Evolutionary conservation across 495 filamentous ascomycete species (phyloP), one percentile per base, ranked within the genome.

Genomic region (Penicillium malachiteum): DNA sequence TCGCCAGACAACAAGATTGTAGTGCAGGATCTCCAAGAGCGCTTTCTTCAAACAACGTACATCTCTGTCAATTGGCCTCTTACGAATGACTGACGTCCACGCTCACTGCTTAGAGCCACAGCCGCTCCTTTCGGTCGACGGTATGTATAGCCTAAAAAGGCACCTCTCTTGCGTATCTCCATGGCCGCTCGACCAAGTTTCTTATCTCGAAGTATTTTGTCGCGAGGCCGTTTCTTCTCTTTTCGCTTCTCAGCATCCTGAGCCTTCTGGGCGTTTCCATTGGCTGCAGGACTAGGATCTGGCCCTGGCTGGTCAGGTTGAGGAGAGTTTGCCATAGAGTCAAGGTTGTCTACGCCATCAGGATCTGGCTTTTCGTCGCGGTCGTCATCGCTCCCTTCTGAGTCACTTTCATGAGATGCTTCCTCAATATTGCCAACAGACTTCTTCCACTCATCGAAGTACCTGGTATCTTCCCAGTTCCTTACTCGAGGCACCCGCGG

Each of bases 71-170:
- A 39, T 1, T 66, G 57, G 5, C 67, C 63, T 35, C 71, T 63
- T 14, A 52, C 16, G 9, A 68, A 35, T 32, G 56, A 59, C 10
- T 65, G 62, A 17, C 71, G 65, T 39, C 73, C 72, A 41, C 71
- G 58, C 11, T 72, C 68, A 9, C 54, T 50, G n/a, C 52, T 60
- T 7, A 79, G 53, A 2, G 73, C 69, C 52, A 72, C 49, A 33
- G 57, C 58, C 14, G 72, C 58, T 6, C 65, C 64, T 55, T 76
- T 78, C 5, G 85, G 85, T 48, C 84, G 75, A 13, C 84, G 82
- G 68, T 91, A 96, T 11, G 89, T 91, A 68, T 97, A 97, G n/a
- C 93, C 92, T 49, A 92, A 67, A 70, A 96, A 96, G 2, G 90
- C 90, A 9, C 81, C 87, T 70, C 75, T 81, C 68, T 91, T 92